phyloP scores from a whole-genome alignment of 768 basidiomycete species.

The Boletus patriciae region DNA sequence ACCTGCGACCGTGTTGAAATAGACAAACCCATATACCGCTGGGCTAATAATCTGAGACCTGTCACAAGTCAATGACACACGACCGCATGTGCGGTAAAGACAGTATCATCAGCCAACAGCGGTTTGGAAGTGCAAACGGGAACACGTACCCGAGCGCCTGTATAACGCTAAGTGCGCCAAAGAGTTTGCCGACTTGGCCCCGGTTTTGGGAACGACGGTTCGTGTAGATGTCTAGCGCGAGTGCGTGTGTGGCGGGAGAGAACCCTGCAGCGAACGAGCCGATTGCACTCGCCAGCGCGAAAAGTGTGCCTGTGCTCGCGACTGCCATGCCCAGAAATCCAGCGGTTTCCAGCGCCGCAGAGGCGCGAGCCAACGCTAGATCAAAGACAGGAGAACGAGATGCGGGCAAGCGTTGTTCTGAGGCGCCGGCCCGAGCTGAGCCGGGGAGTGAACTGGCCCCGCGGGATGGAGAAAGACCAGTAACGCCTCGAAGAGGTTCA shows the following conservation, averaged over 20 bases:
- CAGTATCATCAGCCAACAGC: background rate
- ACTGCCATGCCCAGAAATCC: slow-evolving; percentile 52
- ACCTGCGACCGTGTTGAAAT: slow-evolving; percentile 64
- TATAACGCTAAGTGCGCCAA: slow-evolving; percentile 77
- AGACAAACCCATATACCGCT: slow-evolving; percentile 68
- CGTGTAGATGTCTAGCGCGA: slow-evolving; percentile 67
- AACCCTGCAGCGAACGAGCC: slow-evolving; percentile 64
- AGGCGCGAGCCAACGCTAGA: slow-evolving; percentile 62
- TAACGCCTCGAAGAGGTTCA: slow-evolving; percentile 17
- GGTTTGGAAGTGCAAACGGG: background rate
- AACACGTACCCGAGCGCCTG: slow-evolving; percentile 59
- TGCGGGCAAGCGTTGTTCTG: background rate
- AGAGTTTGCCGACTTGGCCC: slow-evolving; percentile 68
- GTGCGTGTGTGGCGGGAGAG: slow-evolving; percentile 64
- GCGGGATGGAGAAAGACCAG: slow-evolving; percentile 1
- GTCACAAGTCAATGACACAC: slow-evolving; percentile 3
- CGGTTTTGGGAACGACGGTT: slow-evolving; percentile 43
- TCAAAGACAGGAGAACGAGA: slow-evolving; percentile 58
- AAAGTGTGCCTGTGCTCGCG: slow-evolving; percentile 47
- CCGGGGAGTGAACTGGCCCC: background rate
- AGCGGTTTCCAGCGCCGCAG: slow-evolving; percentile 55
- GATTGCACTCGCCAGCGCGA: slow-evolving; percentile 49
- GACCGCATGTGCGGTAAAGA: background rate
- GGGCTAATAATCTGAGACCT: slow-evolving; percentile 74
- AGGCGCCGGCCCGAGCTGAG: slow-evolving; percentile 4